Evolutionary conservation across 805 yeast species (phyloP), one percentile per base, ranked within the genome.

Genomic region (Brettanomyces anomalus): DNA sequence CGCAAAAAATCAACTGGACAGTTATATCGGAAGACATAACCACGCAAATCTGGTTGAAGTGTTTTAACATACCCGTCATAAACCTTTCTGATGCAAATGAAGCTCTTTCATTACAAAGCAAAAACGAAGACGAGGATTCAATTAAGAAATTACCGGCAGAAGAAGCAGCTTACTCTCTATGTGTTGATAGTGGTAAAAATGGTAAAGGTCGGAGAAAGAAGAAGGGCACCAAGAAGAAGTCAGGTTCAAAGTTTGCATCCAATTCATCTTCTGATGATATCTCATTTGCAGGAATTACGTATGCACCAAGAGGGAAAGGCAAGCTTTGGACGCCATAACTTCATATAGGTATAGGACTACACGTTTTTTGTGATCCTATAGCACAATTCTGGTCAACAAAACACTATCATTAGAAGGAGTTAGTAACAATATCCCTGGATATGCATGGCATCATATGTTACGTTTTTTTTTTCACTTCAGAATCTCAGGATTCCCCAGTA

Each of bases 221-320:
- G 28, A 24, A 11, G 28, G 28, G 28, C 11, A 5, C 30, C 33
- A 33, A 36, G 33, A 21, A 11, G 34, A 39, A 28, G 36, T 5
- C 14, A 19, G 26, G 16, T 37, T 31, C 17, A 17, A 15, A 33
- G 35, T 15, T 14, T 13, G 13, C 35, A 15, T 7, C 18, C 14
- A 33, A 7, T 10, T 17, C 16, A 7, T 7, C 10, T 7, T 7
- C 28, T 24, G 16, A 33, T 33, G 8, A 15, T 15, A 33, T 7
- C 8, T 17, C 28, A 7, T 37, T 21, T 24, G 20, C 20, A 15
- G 39, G 24, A 30, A 15, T 74, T 16, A 68, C 72, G 28, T 80
- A 68, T 60, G 85, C 82, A 3, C 74, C 81, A 37, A 69, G 85
- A 60, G 82, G 80, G 4, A 51, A 60, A 4, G 86, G 86, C 7